phyloP scores from a whole-genome alignment of 352 stramenopile species.

The Aphanomyces invadans region DNA sequence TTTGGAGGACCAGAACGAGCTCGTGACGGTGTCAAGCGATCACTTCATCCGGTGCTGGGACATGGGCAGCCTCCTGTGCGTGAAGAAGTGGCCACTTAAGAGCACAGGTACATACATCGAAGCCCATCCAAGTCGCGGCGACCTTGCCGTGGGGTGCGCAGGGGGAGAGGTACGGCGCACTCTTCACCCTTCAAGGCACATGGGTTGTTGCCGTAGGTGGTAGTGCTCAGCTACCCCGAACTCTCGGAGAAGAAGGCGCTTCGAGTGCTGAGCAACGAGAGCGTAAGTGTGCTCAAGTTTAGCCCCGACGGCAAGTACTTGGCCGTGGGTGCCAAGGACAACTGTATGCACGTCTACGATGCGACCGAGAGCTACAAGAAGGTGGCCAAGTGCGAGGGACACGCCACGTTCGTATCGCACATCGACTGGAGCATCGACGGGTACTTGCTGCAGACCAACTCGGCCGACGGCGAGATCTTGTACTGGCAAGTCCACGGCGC shows the following conservation, averaged over 20 bases:
- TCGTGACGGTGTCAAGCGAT: slow-evolving; percentile 18
- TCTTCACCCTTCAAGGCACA: not conserved
- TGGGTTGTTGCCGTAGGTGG: no score
- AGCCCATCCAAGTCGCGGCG: slow-evolving; percentile 43
- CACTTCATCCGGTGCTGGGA: slow-evolving; percentile 10
- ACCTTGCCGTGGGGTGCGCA: slow-evolving; percentile 45
- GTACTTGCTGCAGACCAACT: slow-evolving; percentile 76
- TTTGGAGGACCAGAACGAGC: slow-evolving; percentile 1
- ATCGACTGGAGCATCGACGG: slow-evolving; percentile 83
- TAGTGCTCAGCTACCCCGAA: slow-evolving; percentile 40
- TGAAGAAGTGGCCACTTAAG: not conserved
- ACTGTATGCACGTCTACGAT: slow-evolving; percentile 59
- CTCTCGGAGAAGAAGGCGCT: slow-evolving; percentile 39
- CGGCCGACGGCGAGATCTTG: slow-evolving; percentile 51
- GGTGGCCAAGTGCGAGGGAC: slow-evolving; percentile 57
- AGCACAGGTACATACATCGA: slow-evolving; percentile 44
- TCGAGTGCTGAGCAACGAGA: slow-evolving; percentile 24
- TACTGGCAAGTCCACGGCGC: slow-evolving; percentile 40
- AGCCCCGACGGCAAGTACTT: slow-evolving; percentile 42
- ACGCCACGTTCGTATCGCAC: slow-evolving; percentile 71
- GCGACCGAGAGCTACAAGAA: slow-evolving; percentile 44
- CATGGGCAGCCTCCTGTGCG: not conserved
- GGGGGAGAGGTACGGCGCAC: slow-evolving; percentile 32
- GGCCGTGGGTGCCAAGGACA: slow-evolving; percentile 49
- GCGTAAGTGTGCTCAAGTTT: slow-evolving; percentile 35